Evolutionary conservation across 192 early-diverging fungal genomes (phyloP).

Genomic region (Anaeromyces robustus): DNA sequence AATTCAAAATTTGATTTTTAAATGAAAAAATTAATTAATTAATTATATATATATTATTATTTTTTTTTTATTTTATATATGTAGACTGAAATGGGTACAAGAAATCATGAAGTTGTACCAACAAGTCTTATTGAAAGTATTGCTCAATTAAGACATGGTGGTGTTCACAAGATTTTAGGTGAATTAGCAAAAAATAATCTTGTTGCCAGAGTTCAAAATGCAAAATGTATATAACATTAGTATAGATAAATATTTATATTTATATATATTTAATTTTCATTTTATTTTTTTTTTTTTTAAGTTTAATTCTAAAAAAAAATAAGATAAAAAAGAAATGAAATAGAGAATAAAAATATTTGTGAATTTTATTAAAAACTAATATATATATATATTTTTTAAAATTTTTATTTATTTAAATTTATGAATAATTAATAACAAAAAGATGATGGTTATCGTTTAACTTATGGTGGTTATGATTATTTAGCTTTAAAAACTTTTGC

Average conservation of each 20-base stretch:
- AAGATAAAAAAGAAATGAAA: too few relatives aligned
- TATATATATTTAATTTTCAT: too few relatives aligned
- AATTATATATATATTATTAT: too few relatives aligned
- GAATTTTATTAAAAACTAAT: too few relatives aligned
- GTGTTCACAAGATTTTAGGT: constrained; percentile 66
- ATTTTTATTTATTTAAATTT: background rate
- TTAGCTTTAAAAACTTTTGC: constrained; percentile 85
- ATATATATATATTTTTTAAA: background rate
- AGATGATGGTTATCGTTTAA: constrained; percentile 92
- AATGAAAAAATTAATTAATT: too few relatives aligned
- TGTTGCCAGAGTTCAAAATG: constrained; percentile 68
- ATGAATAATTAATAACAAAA: background rate
- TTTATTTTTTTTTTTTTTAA: too few relatives aligned
- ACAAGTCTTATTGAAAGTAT: constrained; percentile 83
- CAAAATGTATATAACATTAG: constrained; percentile 43
- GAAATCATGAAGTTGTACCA: constrained; percentile 97
- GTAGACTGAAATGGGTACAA: constrained; percentile 85
- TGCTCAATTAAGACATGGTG: constrained; percentile 73
- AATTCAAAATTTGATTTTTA: too few relatives aligned
- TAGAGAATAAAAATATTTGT: too few relatives aligned
- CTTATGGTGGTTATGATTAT: constrained; percentile 99
- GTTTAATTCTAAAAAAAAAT: too few relatives aligned
- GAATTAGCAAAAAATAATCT: constrained; percentile 83
- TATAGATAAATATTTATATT: background rate
- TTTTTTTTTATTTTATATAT: background rate